These are phyloP conservation scores for Carex sylvatica DNA, from an alignment of 202 grass and related monocot genomes.

Conservation along the genomic window DNA sequence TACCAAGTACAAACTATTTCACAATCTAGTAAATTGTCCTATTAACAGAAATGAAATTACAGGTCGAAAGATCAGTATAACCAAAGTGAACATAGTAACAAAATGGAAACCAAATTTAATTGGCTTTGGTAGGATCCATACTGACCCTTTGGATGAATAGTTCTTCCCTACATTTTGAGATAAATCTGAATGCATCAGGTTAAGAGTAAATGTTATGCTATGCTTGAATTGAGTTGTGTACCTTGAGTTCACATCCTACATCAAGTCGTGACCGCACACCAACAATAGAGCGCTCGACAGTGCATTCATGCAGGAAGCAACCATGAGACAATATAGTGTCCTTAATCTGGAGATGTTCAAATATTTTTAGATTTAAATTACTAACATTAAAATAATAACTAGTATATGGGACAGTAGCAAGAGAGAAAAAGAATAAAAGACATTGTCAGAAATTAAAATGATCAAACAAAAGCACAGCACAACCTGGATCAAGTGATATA, in stretches of 20 bases:
- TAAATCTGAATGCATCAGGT: neutral
- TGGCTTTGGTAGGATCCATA: neutral
- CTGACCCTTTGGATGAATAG: neutral
- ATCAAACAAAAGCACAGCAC: neutral
- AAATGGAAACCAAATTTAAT: neutral
- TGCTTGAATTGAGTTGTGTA: conserved; percentile 14
- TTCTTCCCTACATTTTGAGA: neutral
- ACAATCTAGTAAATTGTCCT: neutral
- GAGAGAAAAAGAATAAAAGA: neutral
- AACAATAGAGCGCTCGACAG: conserved; percentile 50
- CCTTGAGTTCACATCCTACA: conserved; percentile 50
- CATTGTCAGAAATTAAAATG: neutral
- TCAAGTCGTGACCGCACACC: conserved; percentile 57
- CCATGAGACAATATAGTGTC: conserved; percentile 60
- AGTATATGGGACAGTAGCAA: neutral
- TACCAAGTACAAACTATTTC: neutral
- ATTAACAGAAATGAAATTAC: neutral
- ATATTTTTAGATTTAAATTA: neutral
- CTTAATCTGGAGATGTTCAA: conserved; percentile 33
- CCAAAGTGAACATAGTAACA: neutral
- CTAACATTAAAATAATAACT: neutral
- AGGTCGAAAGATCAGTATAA: neutral
- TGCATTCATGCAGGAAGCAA: conserved; percentile 64
- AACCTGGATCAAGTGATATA: neutral
- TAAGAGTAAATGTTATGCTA: neutral